These are phyloP conservation scores for Prunella vulgaris DNA, from an alignment of 257 asterid genomes.

Conservation along the genomic window DNA sequence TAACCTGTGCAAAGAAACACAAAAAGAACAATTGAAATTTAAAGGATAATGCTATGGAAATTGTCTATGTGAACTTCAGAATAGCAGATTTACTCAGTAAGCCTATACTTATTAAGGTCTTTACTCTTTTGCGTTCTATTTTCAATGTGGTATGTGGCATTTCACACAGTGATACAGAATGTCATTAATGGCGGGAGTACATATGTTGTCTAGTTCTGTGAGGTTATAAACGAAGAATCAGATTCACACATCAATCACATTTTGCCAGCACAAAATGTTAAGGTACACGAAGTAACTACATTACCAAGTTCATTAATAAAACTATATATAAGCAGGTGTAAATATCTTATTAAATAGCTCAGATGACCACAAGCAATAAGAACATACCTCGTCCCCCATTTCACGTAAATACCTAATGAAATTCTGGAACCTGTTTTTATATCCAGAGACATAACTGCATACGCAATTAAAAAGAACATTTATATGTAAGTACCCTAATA, in stretches of 20 bases:
- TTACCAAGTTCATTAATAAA: not conserved
- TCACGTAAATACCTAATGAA: conserved; percentile 91
- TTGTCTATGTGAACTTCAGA: not conserved
- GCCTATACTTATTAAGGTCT: not conserved
- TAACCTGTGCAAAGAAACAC: conserved; percentile 55
- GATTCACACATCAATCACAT: not conserved
- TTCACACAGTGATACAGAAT: not conserved
- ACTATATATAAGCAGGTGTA: not conserved
- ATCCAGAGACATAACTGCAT: conserved; percentile 93
- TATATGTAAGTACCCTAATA: not conserved
- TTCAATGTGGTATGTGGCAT: not conserved
- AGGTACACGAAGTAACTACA: not conserved
- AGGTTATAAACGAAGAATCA: not conserved
- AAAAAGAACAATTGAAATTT: conserved; percentile 4
- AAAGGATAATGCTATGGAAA: not conserved
- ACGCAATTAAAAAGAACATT: conserved; percentile 18
- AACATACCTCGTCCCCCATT: conserved; percentile 98
- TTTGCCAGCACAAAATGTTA: not conserved
- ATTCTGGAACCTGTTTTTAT: conserved; percentile 95
- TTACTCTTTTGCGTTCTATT: not conserved
- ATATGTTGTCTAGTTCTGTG: not conserved
- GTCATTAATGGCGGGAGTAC: not conserved
- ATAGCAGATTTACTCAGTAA: not conserved
- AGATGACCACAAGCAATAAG: not conserved
- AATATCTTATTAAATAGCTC: not conserved